A percentile compares a stretch with the other conserved stretches of the same genome.
Evolutionary conservation across 2,329 filamentous ascomycete genomes (phyloP).

Genomic region (Calonectria pseudoturangicola): DNA sequence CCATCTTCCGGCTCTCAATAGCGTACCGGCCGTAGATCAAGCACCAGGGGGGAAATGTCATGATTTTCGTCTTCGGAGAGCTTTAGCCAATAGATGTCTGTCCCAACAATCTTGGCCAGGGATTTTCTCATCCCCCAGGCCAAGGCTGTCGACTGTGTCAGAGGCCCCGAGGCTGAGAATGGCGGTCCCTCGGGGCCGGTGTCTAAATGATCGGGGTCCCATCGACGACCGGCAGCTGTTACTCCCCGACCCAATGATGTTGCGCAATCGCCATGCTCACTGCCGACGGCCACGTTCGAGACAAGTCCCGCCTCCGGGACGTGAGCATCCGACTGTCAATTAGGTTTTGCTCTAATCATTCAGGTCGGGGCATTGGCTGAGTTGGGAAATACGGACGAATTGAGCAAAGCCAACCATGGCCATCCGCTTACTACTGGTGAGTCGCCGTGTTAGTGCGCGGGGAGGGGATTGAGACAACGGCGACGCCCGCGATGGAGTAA

Average conservation of each 20-base stretch:
- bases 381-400: constrained; percentile 7
- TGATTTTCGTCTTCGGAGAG: constrained; percentile 22
- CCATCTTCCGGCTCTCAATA: constrained; percentile 20
- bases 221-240: constrained; percentile 11
- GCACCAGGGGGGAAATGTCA: not conserved
- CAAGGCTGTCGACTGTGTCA: constrained; percentile 34
- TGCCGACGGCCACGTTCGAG: constrained; percentile 2
- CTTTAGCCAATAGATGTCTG: constrained; percentile 45
- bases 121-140: constrained; percentile 42
- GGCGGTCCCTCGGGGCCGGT: constrained; percentile 48
- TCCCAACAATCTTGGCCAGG: constrained; percentile 53
- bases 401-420: not conserved
- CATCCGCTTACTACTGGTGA: constrained; percentile 15
- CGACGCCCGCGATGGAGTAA: constrained; percentile 6
- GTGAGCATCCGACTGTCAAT: not conserved
- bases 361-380: constrained; percentile 19
- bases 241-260: constrained; percentile 33
- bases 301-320: constrained; percentile 7
- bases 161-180: constrained; percentile 43
- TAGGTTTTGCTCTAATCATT: constrained; percentile 7
- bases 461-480: constrained; percentile 16
- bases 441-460: constrained; percentile 1
- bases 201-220: constrained; percentile 36
- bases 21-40: constrained; percentile 2
- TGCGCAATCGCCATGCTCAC: not conserved